phyloP scores from a whole-genome alignment of 140 eudicot genomes.

The Erigeron philadelphicus region DNA sequence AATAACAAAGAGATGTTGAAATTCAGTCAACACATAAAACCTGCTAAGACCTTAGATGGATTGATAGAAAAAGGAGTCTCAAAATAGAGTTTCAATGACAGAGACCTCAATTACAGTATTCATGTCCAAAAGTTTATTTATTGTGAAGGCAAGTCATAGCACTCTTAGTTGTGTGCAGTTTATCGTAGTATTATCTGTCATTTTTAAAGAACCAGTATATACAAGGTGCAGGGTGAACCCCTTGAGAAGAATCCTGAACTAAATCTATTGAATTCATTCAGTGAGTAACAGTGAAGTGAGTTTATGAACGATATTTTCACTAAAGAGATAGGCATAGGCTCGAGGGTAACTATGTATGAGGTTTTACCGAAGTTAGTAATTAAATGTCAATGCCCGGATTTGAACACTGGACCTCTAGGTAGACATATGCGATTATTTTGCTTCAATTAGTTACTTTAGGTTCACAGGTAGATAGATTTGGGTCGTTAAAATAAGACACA shows the following conservation, averaged over 20 bases:
- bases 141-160: constrained; percentile 6
- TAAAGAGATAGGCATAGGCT: no score
- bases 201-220: background rate
- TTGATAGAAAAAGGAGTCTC: background rate
- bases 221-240: background rate
- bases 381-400: no score
- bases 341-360: no score
- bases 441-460: no score
- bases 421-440: no score
- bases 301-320: no score
- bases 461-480: no score
- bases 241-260: constrained; percentile 3
- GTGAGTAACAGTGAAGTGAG: no score
- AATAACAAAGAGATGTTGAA: background rate
- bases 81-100: background rate
- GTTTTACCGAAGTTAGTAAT: no score
- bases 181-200: no score
- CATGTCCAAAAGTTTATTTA: background rate
- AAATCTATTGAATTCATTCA: background rate
- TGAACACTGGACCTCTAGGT: no score
- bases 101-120: background rate
- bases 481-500: no score
- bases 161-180: background rate
- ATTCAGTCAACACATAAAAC: background rate
- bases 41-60: background rate